Conservation (phyloP, 306 rosid species). For the Astragalus glycyphyllos region DNA sequence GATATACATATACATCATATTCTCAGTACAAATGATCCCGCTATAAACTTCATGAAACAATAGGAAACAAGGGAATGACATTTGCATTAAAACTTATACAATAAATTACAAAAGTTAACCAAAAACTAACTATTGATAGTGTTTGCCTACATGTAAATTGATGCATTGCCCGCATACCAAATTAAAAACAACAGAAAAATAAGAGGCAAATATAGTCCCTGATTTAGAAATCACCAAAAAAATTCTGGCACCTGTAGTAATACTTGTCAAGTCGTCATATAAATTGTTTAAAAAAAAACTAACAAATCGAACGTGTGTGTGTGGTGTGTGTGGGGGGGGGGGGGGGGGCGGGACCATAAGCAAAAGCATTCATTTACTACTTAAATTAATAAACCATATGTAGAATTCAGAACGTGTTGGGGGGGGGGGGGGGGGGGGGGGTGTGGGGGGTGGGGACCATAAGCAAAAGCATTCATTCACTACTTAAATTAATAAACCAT, state of each 20-base stretch:
- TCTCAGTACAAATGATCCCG: not conserved
- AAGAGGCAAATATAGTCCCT: too few species aligned
- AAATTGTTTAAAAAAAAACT: not conserved
- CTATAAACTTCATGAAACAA: not conserved
- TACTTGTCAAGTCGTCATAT: not conserved
- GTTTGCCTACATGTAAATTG: not conserved
- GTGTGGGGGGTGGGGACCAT: too few species aligned
- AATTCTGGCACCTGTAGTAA: not conserved
- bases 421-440: not conserved
- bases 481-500: not conserved
- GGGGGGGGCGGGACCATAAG: too few species aligned
- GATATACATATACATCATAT: not conserved
- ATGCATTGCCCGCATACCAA: not conserved
- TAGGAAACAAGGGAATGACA: not conserved
- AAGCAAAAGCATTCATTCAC: not conserved
- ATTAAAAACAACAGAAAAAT: not conserved
- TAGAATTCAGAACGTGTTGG: too few species aligned
- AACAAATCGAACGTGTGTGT: not conserved
- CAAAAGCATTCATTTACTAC: not conserved
- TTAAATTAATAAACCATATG: not conserved
- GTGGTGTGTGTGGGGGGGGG: not conserved
- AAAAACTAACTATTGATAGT: not conserved
- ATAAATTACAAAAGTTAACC: not conserved
- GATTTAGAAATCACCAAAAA: too few species aligned
- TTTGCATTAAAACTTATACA: constrained; percentile 19